A percentile compares a stretch with the other conserved stretches of the same genome.
Conservation (phyloP, 805 yeast species). For the Metschnikowia cubensis region DNA sequence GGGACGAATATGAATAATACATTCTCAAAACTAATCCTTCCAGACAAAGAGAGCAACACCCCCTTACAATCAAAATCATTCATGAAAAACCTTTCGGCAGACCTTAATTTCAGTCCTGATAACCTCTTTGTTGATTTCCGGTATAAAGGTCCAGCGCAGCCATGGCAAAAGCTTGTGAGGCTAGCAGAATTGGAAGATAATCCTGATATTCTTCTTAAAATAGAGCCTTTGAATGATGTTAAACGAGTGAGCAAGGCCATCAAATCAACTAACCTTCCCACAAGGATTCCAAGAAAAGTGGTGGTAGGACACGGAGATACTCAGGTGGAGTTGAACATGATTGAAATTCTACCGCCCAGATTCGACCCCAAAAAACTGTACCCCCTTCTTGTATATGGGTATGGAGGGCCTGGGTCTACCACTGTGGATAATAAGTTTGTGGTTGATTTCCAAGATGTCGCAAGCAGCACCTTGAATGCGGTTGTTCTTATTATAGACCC, state of each 20-base stretch:
- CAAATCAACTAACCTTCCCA: constrained; percentile 46
- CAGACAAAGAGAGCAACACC: background rate
- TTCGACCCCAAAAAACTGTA: constrained; percentile 46
- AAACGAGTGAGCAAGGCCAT: constrained; percentile 18
- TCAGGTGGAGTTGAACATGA: constrained; percentile 41
- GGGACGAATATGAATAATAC: constrained; percentile 15
- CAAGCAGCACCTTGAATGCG: constrained; percentile 54
- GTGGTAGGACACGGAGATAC: constrained; percentile 31
- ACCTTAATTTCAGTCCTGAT: constrained; percentile 18
- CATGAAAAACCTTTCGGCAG: background rate
- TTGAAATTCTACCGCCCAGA: constrained; percentile 60
- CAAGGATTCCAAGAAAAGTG: constrained; percentile 36
- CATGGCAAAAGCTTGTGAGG: constrained; percentile 24
- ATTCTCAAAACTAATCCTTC: constrained; percentile 8
- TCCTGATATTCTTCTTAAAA: constrained; percentile 8
- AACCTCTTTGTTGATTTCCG: constrained; percentile 21
- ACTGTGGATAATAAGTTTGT: constrained; percentile 45
- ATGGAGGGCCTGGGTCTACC: constrained; percentile 82
- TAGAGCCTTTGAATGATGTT: constrained; percentile 18
- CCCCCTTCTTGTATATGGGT: constrained; percentile 64
- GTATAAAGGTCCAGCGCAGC: constrained; percentile 22
- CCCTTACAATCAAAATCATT: background rate
- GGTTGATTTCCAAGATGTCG: constrained; percentile 56
- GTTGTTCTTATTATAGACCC: constrained; percentile 71
- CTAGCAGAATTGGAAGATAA: constrained; percentile 16